Evolutionary conservation across 2,329 filamentous ascomycete species (phyloP), one percentile per base, ranked within the genome.

Genomic region (Pseudocercospora fijiensis): DNA sequence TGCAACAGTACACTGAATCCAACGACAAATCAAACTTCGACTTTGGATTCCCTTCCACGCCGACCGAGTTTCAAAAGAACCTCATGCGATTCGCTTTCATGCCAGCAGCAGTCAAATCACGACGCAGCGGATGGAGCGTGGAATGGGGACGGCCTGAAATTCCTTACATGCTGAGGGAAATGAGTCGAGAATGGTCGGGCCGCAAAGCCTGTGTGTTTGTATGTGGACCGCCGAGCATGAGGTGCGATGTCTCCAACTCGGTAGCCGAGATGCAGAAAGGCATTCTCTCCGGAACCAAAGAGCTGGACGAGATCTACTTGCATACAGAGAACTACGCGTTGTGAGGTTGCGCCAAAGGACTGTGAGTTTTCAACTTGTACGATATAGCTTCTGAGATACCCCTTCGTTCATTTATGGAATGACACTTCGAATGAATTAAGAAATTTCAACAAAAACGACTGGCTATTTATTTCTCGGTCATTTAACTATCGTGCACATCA

Each of bases 271-370:
- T 97, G 72, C 94, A 98, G 82, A 86, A 85, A 26, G 86, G 89
- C 76, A 92, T 98, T 57, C 92, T 91, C 89, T 64, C 60, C 24
- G 87, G 85, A 5, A 88, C 92, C 70, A 85, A 88, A 33, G 84
- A 85, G 71, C 85, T 90, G 53, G 93, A 97, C 74, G 94, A 97
- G 83, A 90, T 98, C 60, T 97, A 93, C 76, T 78, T 97, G 76
- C 94, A 97, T 80, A 91, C 93, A 3, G 94, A 98, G 82, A 97
- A 97, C 76, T 97, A 96, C 80, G 91, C 92, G 58, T 82, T 96
- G 66, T 96, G 77, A 83, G 3, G 57, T 57, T n/a, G 22, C 8
- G 13, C 9, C 18, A 16, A 4, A 57, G 24, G 45, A 47, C 8
- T 18, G 47, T 27, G 13, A 37, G 9, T 18, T 8, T 26, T 37